Base-by-base conservation (phyloP, 2,329 filamentous ascomycete genomes). In the Talaromyces amestolkiae region DNA sequence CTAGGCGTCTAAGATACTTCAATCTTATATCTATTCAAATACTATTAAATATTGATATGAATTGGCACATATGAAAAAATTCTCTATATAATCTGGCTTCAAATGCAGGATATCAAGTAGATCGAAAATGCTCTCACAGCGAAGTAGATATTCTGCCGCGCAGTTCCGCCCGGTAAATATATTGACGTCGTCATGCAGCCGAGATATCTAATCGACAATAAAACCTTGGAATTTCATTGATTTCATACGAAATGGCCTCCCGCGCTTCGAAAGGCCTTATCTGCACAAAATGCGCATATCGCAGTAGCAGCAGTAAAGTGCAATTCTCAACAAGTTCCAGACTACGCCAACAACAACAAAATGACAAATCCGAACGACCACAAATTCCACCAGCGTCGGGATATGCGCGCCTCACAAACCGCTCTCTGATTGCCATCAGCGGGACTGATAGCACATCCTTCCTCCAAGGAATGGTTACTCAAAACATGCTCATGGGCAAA, bases 381-480 rank as follows among this genome's bases (percentile, higher is more conserved):
- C 74, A 77, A 24, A 45, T 69, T 33, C 77, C 78, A 37, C 80
- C 79, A 19, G 58, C 74, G 45, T 75, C 82, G 27, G 84, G 83
- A 63, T 81, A 82, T 70, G 78, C 83, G 66, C 74, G 73, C 53
- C 78, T 98, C 68, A 80, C 86, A n/a, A 89, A 89, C 69, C 91
- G 95, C 59, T 87, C 88, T 61, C 84, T 98, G 53, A 88, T 99
- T 70, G 89, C 89, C 47, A 82, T 98, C 68, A 86, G 88, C 17
- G 95, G 95, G 2, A 84, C 84, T 3, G 94, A 97, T 72, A 88
- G 92, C 37, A 85, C 90, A 56, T 89, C 90, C 70, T 98, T 93
- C 78, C 85, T 99, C 2, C 93, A 98, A 76, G 93, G 94, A 63
- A 86, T 96, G 65, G 86, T 95, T 69, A 97, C 94, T 0, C 86